Base-by-base conservation (phyloP, 495 filamentous ascomycete species). In the Neurospora discreta region DNA sequence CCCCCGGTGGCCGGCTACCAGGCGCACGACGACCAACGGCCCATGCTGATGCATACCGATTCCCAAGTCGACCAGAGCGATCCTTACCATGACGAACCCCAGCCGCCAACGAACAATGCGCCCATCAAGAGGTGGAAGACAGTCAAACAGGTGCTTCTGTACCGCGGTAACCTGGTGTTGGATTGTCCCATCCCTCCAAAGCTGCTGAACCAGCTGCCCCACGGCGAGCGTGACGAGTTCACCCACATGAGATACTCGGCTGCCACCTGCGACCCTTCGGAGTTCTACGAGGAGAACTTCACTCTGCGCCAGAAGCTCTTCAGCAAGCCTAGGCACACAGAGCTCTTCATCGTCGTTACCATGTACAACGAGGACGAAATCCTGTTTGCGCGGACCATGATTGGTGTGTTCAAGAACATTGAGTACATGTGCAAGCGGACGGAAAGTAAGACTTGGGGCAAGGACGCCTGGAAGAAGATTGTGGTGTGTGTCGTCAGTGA, bases 341-440 rank as follows among this genome's bases (percentile, higher is more conserved):
- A 99, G 83, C 86, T 99, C 0, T 98, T 99, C 82, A 98, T 99
- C 78, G 95, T 93, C 9, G 87, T 99, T 46, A 99, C 96, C 39
- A 99, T 99, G 96, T 99, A 93, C 83, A 99, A 99, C 77, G 96
- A 99, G 80, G 94, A 99, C 78, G 96, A 98, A 72, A 92, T 97
- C 72, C 86, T 98, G 20, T 97, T 99, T 78, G 94, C 96, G 43
- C 89, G 96, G 42, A 99, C 96, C 4, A 92, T 99, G 93, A 92
- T 91, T 9, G 96, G 96, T 82, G 95, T 99, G 1, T 91, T 98
- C 84, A 98, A 98, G 83, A 99, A 99, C 78, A 91, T 99, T 75
- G 93, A 97, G 81, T 93, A 94, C 83, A 96, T 99, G 92, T 97
- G 94, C 83, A 92, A 89, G 43, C 87, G 95, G 42, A 91, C 90